Base-by-base conservation (phyloP, 129 eudicot species). In the Erigeron canadensis region DNA sequence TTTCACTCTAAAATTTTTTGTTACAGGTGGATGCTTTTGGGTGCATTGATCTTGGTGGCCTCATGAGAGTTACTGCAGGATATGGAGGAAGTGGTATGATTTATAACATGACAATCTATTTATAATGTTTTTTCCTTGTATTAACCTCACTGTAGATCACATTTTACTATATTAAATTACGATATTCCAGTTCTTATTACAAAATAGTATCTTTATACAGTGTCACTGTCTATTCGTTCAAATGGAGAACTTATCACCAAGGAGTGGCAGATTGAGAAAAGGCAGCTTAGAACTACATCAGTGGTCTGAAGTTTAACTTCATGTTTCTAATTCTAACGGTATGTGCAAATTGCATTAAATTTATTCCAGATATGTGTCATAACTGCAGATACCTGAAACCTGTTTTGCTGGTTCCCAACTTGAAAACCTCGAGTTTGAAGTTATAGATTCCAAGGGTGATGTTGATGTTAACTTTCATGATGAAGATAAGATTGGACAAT, bases 361-460 rank as follows among this genome's bases (percentile, higher is more conserved):
- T 57, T 23, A 63, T 18, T 6, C 48, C 42, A 56, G 13, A n/a
- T 37, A 21, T 54, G 8, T 73, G 11, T 13, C 15, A 43, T 59
- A 7, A 64, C 67, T 23, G 62, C 76, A 91, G 97, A 73, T 88
- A 10, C 89, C 91, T 13, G 76, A 74, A 66, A 17, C 38, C 16
- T 91, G 88, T 79, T 69, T 54, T 55, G 86, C 87, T 67, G 89
- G 93, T 51, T 82, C 93, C 18, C 80, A 61, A 38, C 65, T 91
- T 55, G 88, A 88, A 54, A 74, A 88, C 75, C 13, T 88, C 46
- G 83, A 70, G 13, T 86, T 86, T 77, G 96, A 82, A 76, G 81
- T 88, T 46, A 77, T 79, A 6, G 69, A 84, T 63, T 60, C 85
- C 39, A 55, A 72, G 21, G 97, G 94, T 12, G 76, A 70, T 17